Evolutionary conservation across 2,329 filamentous ascomycete species (phyloP).

Genomic region (Sordariomycetes sp.): DNA sequence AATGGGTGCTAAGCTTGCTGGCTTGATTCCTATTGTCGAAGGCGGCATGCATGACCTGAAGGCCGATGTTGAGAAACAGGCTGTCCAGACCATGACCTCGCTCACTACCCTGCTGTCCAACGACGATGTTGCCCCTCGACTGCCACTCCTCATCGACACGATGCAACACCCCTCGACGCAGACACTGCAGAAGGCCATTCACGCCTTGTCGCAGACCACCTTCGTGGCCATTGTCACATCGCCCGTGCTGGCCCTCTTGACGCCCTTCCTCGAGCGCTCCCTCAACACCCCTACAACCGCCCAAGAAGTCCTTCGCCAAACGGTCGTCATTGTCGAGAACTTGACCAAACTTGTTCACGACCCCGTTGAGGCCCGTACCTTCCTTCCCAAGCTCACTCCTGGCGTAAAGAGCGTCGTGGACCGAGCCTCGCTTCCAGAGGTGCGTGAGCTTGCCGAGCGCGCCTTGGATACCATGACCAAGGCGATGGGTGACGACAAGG

Average conservation of each 20-base stretch:
- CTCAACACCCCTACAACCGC: slow-evolving; percentile 85
- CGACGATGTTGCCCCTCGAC: slow-evolving; percentile 88
- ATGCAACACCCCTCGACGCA: slow-evolving; percentile 91
- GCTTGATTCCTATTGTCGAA: slow-evolving; percentile 85
- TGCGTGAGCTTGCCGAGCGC: slow-evolving; percentile 78
- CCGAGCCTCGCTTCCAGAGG: slow-evolving; percentile 86
- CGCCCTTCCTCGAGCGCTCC: slow-evolving; percentile 86
- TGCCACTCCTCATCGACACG: slow-evolving; percentile 84
- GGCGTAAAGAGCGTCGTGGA: slow-evolving; percentile 86
- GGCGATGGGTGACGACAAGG: slow-evolving; percentile 72
- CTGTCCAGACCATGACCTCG: slow-evolving; percentile 85
- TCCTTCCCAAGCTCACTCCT: slow-evolving; percentile 88
- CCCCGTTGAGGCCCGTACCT: slow-evolving; percentile 87
- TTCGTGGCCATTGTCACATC: slow-evolving; percentile 96
- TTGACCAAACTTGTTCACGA: slow-evolving; percentile 95
- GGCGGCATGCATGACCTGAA: slow-evolving; percentile 96
- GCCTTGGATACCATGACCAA: slow-evolving; percentile 83
- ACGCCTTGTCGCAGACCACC: slow-evolving; percentile 94
- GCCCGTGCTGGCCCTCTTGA: slow-evolving; percentile 87
- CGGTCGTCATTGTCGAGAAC: slow-evolving; percentile 94
- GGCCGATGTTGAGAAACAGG: slow-evolving; percentile 76
- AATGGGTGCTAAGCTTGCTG: slow-evolving; percentile 81
- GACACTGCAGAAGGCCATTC: slow-evolving; percentile 89
- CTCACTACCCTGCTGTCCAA: slow-evolving; percentile 87
- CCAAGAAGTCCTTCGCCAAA: slow-evolving; percentile 91